A percentile compares a stretch with the other conserved stretches of the same genome.
Conservation (phyloP, 2,329 filamentous ascomycete species). For the Xylariaceae sp. region DNA sequence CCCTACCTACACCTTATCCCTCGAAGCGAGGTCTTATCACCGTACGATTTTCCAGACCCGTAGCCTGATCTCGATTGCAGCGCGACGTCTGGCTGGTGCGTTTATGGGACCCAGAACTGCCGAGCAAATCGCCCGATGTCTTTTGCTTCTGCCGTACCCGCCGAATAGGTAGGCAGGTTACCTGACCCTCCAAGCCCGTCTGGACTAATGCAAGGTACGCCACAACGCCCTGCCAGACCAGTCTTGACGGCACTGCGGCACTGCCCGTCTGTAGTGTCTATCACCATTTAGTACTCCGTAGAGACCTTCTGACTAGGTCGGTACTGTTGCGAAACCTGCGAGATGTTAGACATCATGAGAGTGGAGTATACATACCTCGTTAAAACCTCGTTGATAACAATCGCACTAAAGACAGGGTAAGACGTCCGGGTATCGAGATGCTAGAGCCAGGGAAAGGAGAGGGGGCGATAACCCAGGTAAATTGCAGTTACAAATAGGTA, state of each 20-base stretch:
- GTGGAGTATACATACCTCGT: too few relatives aligned
- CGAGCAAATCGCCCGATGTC: conserved; percentile 1
- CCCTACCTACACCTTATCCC: not conserved
- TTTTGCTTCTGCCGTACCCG: conserved; percentile 2
- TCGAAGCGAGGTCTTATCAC: not conserved
- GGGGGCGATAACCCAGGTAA: too few relatives aligned
- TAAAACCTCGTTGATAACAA: too few relatives aligned
- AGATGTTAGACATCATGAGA: too few relatives aligned
- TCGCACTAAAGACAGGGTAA: too few relatives aligned
- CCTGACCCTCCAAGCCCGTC: conserved; percentile 13
- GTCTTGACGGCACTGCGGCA: not conserved
- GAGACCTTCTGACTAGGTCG: not conserved
- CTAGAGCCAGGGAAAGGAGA: too few relatives aligned
- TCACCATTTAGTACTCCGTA: not conserved
- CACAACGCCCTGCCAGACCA: conserved; percentile 14
- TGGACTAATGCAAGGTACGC: conserved; percentile 22
- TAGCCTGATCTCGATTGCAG: not conserved
- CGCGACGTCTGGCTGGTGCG: not conserved
- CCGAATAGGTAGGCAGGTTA: conserved; percentile 18
- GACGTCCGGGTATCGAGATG: too few relatives aligned
- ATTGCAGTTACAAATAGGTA: too few relatives aligned
- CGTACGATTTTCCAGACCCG: not conserved
- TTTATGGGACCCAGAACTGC: not conserved
- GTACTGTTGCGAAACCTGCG: too few relatives aligned
- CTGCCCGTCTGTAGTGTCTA: not conserved